A percentile compares a stretch with the other conserved stretches of the same genome.
phyloP scores from a whole-genome alignment of 192 early-diverging fungal species.

The Coemansia erecta region DNA sequence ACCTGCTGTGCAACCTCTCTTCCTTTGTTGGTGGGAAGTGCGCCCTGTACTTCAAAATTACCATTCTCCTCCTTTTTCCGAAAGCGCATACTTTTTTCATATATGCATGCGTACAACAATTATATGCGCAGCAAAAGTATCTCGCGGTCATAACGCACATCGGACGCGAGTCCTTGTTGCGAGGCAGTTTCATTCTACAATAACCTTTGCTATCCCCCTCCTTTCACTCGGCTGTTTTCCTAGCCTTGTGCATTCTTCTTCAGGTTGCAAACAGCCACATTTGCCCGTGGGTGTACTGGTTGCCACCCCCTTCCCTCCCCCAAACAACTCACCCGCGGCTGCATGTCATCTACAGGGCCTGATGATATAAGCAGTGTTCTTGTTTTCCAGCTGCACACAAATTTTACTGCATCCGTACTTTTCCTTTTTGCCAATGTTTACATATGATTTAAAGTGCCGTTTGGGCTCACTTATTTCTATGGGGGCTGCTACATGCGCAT shows the following conservation, averaged over 20 bases:
- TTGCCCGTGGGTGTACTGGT: background rate
- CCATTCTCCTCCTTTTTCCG: background rate
- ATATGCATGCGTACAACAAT: conserved; percentile 4
- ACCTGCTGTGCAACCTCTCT: no score
- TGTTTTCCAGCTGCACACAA: background rate
- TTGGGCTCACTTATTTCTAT: background rate
- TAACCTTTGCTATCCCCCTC: conserved; percentile 2
- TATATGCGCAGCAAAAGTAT: conserved; percentile 6
- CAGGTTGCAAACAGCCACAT: conserved; percentile 5
- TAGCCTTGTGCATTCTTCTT: background rate
- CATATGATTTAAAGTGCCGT: background rate
- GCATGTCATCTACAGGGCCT: background rate
- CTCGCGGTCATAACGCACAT: conserved; percentile 11
- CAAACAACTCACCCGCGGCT: background rate
- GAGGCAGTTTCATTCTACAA: conserved; percentile 9
- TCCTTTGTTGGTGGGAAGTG: no score
- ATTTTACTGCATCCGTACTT: background rate
- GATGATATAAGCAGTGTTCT: background rate
- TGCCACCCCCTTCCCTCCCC: background rate
- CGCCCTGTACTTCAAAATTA: background rate
- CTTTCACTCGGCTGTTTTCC: background rate
- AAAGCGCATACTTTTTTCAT: conserved; percentile 5
- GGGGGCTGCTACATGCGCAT: background rate
- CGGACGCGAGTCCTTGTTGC: conserved; percentile 1
- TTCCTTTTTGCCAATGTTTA: conserved; percentile 1